Evolutionary conservation across 1,284 basidiomycete species (phyloP).

Genomic region (Xerocomus nothofagi): DNA sequence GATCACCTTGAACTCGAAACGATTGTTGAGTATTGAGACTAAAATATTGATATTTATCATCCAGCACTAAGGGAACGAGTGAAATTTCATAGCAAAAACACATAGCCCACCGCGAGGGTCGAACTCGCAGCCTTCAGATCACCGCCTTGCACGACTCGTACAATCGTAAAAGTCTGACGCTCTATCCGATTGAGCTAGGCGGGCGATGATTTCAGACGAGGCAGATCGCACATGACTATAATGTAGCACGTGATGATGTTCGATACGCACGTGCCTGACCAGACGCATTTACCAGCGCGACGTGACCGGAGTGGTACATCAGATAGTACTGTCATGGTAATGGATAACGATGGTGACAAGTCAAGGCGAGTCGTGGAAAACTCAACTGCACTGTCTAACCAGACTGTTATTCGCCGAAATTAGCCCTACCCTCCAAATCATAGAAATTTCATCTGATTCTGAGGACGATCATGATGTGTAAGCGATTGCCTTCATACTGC

Average conservation of each 20-base stretch:
- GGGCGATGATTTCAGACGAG: constrained; percentile 39
- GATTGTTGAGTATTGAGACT: not conserved
- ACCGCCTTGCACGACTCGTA: constrained; percentile 28
- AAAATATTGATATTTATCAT: too few species aligned
- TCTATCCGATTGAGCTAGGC: constrained; percentile 88
- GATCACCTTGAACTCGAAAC: not conserved
- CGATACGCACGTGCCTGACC: constrained; percentile 15
- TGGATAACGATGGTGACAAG: constrained; percentile 2
- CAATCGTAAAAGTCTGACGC: constrained; percentile 62
- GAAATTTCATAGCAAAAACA: constrained; percentile 4
- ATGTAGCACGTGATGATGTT: constrained; percentile 17
- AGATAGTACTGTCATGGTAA: constrained; percentile 8
- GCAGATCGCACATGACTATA: not conserved
- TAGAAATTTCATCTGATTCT: constrained; percentile 56
- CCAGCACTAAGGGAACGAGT: too few species aligned
- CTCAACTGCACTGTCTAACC: not conserved
- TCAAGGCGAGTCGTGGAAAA: constrained; percentile 13
- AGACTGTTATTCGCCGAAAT: not conserved
- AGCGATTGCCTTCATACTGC: not conserved
- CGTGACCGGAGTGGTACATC: not conserved
- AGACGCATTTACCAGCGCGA: constrained; percentile 3
- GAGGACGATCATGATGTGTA: constrained; percentile 42
- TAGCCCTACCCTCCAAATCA: constrained; percentile 35
- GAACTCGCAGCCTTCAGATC: constrained; percentile 88
- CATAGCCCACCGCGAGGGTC: constrained; percentile 87